Conservation (phyloP, 164 flowering plant species). For the Nymphaea thermarum region DNA sequence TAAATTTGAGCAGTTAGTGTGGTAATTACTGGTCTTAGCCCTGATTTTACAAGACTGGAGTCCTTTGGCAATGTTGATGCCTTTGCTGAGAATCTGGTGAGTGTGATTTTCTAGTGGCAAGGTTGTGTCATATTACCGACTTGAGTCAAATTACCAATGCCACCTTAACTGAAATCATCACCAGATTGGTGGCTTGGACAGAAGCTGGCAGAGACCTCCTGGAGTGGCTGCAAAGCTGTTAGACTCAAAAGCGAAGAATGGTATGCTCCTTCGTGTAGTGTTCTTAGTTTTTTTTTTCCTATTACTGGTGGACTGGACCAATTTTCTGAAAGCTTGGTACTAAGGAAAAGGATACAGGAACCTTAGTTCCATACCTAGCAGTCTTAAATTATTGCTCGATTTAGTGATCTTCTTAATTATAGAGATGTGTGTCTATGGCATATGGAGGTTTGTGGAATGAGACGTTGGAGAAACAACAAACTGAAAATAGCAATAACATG, state of each 20-base stretch:
- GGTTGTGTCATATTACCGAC: too few relatives aligned
- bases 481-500: too few relatives aligned
- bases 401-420: too few relatives aligned
- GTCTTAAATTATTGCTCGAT: too few relatives aligned
- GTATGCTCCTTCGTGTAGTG: constrained; percentile 20
- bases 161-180: neutral
- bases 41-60: constrained; percentile 86
- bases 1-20: constrained; percentile 49
- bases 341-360: too few relatives aligned
- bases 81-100: constrained; percentile 80
- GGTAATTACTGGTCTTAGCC: constrained; percentile 77
- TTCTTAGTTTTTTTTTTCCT: neutral
- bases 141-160: too few relatives aligned
- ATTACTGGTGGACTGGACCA: neutral
- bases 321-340: too few relatives aligned
- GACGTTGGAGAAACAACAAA: too few relatives aligned
- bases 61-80: constrained; percentile 90
- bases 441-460: too few relatives aligned
- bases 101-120: constrained; percentile 2
- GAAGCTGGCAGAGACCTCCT: constrained; percentile 95
- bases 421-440: too few relatives aligned
- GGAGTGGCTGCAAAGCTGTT: constrained; percentile 84
- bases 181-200: constrained; percentile 82
- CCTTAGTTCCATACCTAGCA: too few relatives aligned
- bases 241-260: constrained; percentile 52